phyloP scores from a whole-genome alignment of 192 early-diverging fungal species.

The Backusella psychrophila region DNA sequence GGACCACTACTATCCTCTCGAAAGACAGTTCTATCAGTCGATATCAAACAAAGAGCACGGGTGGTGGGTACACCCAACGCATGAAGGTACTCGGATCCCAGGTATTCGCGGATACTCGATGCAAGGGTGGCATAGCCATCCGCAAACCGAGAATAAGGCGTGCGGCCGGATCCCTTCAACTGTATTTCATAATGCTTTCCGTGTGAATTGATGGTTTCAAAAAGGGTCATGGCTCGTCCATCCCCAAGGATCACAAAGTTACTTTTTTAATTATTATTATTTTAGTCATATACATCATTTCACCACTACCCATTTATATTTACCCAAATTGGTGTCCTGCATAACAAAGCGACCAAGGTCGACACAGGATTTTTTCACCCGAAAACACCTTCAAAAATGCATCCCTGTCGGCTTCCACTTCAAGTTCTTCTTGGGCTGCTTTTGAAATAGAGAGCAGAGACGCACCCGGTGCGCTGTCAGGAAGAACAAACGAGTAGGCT shows the following conservation, averaged over 20 bases:
- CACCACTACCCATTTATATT: neutral
- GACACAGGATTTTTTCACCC: conserved; percentile 42
- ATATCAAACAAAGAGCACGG: conserved; percentile 71
- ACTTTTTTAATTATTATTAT: conserved; percentile 7
- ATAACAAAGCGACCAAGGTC: conserved; percentile 70
- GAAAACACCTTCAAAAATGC: conserved; percentile 37
- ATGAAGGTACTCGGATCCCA: conserved; percentile 70
- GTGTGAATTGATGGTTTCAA: conserved; percentile 36
- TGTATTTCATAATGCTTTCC: conserved; percentile 70
- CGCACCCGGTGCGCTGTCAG: conserved; percentile 33
- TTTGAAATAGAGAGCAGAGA: conserved; percentile 32
- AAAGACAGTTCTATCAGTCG: conserved; percentile 56
- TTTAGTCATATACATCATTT: neutral
- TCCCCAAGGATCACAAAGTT: conserved; percentile 82
- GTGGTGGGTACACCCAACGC: conserved; percentile 74
- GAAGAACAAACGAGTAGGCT: conserved; percentile 41
- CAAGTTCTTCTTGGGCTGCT: conserved; percentile 25
- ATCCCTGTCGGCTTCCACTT: conserved; percentile 24
- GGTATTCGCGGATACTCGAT: conserved; percentile 83
- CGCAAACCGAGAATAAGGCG: conserved; percentile 82
- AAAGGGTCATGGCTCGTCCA: conserved; percentile 79
- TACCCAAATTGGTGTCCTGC: conserved; percentile 72
- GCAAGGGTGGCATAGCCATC: conserved; percentile 85
- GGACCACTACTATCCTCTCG: conserved; percentile 52
- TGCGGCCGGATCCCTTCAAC: conserved; percentile 83